Evolutionary conservation across 2,329 filamentous ascomycete species (phyloP), one percentile per base, ranked within the genome.

Genomic region (Cadophora sp.): DNA sequence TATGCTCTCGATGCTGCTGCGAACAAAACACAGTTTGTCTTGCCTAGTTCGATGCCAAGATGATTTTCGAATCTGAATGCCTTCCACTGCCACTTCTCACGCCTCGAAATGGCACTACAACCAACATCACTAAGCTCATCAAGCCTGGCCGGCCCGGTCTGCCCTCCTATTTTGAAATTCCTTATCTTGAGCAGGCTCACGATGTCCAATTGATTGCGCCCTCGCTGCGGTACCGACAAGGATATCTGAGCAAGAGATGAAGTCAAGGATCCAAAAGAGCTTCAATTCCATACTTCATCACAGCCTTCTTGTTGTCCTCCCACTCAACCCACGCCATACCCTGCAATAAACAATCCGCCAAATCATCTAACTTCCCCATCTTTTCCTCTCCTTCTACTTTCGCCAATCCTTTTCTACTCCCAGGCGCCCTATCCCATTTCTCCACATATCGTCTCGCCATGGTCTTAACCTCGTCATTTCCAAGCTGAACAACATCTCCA

Each of bases 311-410:
- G 73, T 91, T 91, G 73, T 83, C 80, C 76, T 93, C 87, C 93
- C 93, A 97, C 69, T 89, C 84, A 46, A 93, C 79, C 89, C 91
- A 95, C 2, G 92, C 89, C 68, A 93, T 83, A 1, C 89, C 93
- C 78, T 97, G 93, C 64, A 96, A 77, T 29, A 96, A 80, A 76
- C 90, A 92, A 80, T 97, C 93, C 0, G 92, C 91, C 61, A 97
- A 80, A 80, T 97, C 93, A 78, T 97, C 93, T 64, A 95, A 79
- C 79, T 96, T 96, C n/a, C 71, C 77, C 60, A 77, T 71, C 67
- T 74, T 74, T 66, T 75, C 73, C 31, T 76, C 68, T 69, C 77
- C 59, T 72, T 76, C 72, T 71, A 71, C 61, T 67, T 71, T 72
- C 53, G 66, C 76, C 55, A 72, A 76, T 64, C 73, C 75, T 65